phyloP scores from a whole-genome alignment of 176 grass and related monocot species.

The Eragrostis nindensis region DNA sequence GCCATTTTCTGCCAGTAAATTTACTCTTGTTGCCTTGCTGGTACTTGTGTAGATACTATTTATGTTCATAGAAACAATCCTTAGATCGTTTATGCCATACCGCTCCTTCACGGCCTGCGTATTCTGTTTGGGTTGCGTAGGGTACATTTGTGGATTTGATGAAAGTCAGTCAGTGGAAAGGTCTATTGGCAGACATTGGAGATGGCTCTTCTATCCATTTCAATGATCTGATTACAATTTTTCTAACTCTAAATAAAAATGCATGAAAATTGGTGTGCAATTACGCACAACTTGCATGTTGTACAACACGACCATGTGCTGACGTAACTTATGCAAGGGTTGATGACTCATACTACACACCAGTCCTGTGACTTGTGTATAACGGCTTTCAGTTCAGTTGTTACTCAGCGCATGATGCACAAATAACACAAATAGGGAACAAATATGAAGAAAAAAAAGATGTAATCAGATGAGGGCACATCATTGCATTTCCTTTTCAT shows the following conservation, averaged over 20 bases:
- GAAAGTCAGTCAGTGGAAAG: not conserved
- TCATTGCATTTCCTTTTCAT: not conserved
- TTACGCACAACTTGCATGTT: not conserved
- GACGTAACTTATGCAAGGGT: not conserved
- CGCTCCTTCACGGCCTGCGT: not conserved
- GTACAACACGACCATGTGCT: not conserved
- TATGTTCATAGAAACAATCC: not conserved
- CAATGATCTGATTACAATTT: not conserved
- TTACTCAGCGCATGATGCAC: not conserved
- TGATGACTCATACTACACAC: not conserved
- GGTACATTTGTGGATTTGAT: not conserved
- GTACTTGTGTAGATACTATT: not conserved
- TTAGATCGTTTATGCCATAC: not conserved
- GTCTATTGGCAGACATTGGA: not conserved
- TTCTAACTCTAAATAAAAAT: not conserved
- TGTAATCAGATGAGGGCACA: not conserved
- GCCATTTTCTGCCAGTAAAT: not conserved
- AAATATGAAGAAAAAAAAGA: not conserved
- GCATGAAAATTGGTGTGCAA: not conserved
- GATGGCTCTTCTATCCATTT: not conserved
- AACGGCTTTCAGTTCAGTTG: not conserved
- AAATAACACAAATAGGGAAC: not conserved
- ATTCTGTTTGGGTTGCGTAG: not conserved
- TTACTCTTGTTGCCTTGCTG: not conserved
- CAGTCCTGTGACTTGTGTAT: not conserved